These are phyloP conservation scores for Pythium utonaiense DNA, from an alignment of 352 stramenopile genomes.

Conservation along the genomic window DNA sequence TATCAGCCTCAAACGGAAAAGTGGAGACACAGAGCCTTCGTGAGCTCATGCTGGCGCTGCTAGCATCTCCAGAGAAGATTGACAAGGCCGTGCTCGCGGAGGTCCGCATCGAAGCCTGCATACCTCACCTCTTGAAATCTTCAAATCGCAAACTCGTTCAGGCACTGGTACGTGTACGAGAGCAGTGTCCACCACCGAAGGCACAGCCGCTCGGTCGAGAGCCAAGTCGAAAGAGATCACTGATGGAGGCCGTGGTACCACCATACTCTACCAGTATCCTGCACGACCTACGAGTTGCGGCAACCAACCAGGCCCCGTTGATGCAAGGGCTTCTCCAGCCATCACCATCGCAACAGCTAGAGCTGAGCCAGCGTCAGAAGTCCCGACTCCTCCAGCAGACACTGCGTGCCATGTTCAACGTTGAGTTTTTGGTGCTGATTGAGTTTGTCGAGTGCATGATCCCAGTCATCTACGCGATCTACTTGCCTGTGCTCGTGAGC, in stretches of 20 bases:
- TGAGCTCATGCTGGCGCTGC: neutral
- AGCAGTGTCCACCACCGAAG: conserved; percentile 1
- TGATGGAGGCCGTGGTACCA: neutral
- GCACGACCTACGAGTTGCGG: neutral
- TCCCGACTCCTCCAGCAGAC: conserved; percentile 6
- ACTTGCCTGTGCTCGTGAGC: neutral
- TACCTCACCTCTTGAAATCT: neutral
- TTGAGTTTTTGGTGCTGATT: conserved; percentile 15
- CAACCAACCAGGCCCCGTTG: neutral
- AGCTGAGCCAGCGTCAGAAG: conserved; percentile 1
- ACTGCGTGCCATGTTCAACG: conserved; percentile 2
- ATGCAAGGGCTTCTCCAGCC: neutral
- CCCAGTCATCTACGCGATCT: neutral
- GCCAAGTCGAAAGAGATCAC: neutral
- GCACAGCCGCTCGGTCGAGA: neutral
- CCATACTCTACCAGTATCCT: neutral
- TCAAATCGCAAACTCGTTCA: neutral
- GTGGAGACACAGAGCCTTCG: neutral
- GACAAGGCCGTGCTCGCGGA: neutral
- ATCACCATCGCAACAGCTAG: neutral
- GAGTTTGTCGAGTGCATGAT: conserved; percentile 15
- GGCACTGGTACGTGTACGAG: neutral
- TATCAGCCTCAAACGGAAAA: neutral
- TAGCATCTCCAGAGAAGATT: neutral
- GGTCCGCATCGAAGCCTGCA: neutral